A percentile compares a stretch with the other conserved stretches of the same genome.
Conservation (phyloP, 225 moss, liverwort and hornwort species). For the Pseudisothecium myosuroides region DNA sequence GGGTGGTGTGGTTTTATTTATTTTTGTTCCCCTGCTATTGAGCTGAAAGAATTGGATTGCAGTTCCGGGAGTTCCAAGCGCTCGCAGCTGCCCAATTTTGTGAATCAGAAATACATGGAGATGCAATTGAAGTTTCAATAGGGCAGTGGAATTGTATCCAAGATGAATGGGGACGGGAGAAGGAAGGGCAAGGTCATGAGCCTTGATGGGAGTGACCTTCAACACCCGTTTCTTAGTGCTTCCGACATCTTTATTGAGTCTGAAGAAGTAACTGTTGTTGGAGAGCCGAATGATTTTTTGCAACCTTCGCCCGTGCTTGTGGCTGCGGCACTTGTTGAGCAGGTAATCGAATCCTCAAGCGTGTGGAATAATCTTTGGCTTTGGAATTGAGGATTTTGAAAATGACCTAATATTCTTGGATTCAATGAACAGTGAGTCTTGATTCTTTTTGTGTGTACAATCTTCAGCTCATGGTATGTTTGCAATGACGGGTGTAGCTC, state of each 20-base stretch:
- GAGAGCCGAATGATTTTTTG: not conserved
- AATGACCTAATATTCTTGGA: not conserved
- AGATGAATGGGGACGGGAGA: conserved; percentile 8
- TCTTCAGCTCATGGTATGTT: not conserved
- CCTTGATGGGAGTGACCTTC: not conserved
- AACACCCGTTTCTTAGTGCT: conserved; percentile 7
- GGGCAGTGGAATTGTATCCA: not conserved
- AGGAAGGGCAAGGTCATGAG: not conserved
- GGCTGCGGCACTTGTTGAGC: conserved; percentile 43
- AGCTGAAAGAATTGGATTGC: not conserved
- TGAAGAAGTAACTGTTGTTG: not conserved
- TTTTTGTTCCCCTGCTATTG: not conserved
- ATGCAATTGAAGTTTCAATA: not conserved
- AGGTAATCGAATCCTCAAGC: conserved; percentile 3
- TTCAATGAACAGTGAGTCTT: not conserved
- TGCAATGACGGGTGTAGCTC: not conserved
- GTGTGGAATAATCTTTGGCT: not conserved
- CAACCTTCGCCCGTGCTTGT: conserved; percentile 7
- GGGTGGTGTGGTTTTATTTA: not conserved
- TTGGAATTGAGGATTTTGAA: not conserved
- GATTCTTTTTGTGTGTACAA: not conserved
- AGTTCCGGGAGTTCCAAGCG: not conserved
- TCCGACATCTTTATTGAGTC: not conserved
- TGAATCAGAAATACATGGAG: not conserved
- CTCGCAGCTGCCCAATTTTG: not conserved